Percentiles rank a stretch among this genome's conserved stretches.
Conservation (phyloP, 2,329 filamentous ascomycete species). For the Pseudocercospora pini-densiflorae region DNA sequence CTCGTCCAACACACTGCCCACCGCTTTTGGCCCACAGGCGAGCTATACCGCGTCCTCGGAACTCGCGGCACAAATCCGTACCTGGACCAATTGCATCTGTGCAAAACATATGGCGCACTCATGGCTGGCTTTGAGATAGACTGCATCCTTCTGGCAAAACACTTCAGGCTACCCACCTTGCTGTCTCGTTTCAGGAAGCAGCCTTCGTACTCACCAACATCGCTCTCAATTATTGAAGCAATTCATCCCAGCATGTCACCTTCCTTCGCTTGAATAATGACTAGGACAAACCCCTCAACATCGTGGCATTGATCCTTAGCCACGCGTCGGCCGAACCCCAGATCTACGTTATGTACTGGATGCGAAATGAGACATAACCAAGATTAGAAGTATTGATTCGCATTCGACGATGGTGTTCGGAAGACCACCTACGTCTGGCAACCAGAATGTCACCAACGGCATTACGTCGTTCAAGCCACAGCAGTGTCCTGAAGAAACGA, state of each 20-base stretch:
- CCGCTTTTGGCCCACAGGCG: neutral
- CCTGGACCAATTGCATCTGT: neutral
- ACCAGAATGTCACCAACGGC: neutral
- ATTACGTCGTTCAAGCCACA: neutral
- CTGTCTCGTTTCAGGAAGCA: neutral
- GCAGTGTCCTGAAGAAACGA: too few species aligned
- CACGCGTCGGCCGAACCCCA: neutral
- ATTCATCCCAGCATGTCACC: too few species aligned
- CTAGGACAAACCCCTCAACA: neutral
- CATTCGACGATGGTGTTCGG: neutral
- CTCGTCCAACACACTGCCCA: too few species aligned
- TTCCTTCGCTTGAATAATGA: too few species aligned
- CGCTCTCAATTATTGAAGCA: neutral
- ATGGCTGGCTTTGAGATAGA: neutral
- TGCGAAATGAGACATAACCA: slow-evolving; percentile 1
- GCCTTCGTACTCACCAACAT: neutral
- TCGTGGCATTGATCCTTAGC: neutral
- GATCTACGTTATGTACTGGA: neutral
- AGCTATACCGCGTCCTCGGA: slow-evolving; percentile 4
- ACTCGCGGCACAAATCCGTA: neutral
- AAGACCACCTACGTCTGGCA: neutral
- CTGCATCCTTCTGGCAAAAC: neutral
- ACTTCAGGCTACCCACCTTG: neutral
- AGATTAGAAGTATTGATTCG: neutral
- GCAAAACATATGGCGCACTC: neutral